phyloP scores from a whole-genome alignment of 192 early-diverging fungal species.

The Backusella australiensis region DNA sequence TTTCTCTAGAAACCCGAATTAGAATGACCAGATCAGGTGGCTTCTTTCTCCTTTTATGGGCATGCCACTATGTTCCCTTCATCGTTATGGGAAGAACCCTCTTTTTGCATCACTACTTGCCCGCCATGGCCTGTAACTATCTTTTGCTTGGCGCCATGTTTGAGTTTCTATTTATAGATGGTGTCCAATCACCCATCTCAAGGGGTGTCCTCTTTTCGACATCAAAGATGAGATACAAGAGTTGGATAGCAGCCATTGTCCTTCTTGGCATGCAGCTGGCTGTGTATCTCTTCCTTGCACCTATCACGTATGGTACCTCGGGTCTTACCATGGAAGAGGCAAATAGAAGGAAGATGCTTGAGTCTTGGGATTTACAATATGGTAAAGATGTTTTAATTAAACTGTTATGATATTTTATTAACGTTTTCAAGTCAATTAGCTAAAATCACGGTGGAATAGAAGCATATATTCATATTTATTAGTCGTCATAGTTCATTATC shows the following conservation, averaged over 20 bases:
- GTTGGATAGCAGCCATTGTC: constrained; percentile 36
- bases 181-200: constrained; percentile 46
- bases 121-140: constrained; percentile 78
- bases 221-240: constrained; percentile 26
- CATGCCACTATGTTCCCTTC: constrained; percentile 87
- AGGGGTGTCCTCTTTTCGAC: constrained; percentile 15
- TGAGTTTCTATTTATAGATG: constrained; percentile 69
- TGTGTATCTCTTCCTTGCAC: constrained; percentile 78
- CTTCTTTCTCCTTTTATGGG: constrained; percentile 85
- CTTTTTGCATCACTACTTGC: constrained; percentile 95
- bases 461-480: neutral
- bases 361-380: constrained; percentile 86
- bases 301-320: constrained; percentile 82
- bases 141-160: constrained; percentile 67
- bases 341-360: constrained; percentile 61
- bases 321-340: constrained; percentile 57
- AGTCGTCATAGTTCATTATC: neutral
- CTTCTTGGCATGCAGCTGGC: constrained; percentile 50
- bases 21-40: constrained; percentile 61
- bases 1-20: constrained; percentile 41
- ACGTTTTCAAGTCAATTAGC: neutral
- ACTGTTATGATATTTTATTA: too few species aligned
- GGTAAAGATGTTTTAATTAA: neutral
- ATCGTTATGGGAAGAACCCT: constrained; percentile 88
- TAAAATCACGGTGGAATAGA: neutral